These are phyloP conservation scores for Paraglomus occultum DNA, from an alignment of 192 early-diverging fungal genomes.

Conservation along the genomic window DNA sequence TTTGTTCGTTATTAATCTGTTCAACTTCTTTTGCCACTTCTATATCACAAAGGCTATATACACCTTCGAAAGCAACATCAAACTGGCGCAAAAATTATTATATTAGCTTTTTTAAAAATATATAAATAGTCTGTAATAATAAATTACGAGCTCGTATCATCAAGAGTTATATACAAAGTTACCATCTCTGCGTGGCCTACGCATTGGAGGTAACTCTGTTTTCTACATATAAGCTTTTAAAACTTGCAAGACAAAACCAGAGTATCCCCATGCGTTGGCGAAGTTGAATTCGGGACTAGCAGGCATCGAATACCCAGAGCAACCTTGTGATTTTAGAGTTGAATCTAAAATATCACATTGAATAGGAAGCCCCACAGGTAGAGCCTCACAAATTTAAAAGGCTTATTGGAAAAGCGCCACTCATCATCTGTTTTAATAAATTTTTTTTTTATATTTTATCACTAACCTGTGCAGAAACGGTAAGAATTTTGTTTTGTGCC, in stretches of 20 bases:
- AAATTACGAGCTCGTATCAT: conserved; percentile 8
- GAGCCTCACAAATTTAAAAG: conserved; percentile 11
- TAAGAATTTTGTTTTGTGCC: conserved; percentile 7
- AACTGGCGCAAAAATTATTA: conserved; percentile 15
- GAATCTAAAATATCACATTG: conserved; percentile 9
- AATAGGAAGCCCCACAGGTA: conserved; percentile 12
- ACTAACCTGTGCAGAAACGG: background rate
- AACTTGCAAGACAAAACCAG: conserved; percentile 13
- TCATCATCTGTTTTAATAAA: conserved; percentile 2
- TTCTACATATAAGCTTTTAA: conserved; percentile 11
- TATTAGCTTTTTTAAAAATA: background rate
- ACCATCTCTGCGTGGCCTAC: conserved; percentile 22
- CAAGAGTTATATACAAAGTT: conserved; percentile 16
- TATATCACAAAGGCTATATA: too few species aligned
- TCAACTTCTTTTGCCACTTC: too few species aligned
- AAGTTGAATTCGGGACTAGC: conserved; percentile 15
- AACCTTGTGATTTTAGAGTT: conserved; percentile 9
- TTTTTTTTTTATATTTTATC: background rate
- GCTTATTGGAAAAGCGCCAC: conserved; percentile 1
- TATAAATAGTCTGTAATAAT: background rate
- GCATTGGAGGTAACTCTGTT: conserved; percentile 20
- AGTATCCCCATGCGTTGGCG: conserved; percentile 2
- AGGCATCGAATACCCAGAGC: background rate
- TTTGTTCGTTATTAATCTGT: too few species aligned
- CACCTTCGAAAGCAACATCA: conserved; percentile 15